Conservation (phyloP, 495 filamentous ascomycete species). For the Chaetomidium leptoderma region DNA sequence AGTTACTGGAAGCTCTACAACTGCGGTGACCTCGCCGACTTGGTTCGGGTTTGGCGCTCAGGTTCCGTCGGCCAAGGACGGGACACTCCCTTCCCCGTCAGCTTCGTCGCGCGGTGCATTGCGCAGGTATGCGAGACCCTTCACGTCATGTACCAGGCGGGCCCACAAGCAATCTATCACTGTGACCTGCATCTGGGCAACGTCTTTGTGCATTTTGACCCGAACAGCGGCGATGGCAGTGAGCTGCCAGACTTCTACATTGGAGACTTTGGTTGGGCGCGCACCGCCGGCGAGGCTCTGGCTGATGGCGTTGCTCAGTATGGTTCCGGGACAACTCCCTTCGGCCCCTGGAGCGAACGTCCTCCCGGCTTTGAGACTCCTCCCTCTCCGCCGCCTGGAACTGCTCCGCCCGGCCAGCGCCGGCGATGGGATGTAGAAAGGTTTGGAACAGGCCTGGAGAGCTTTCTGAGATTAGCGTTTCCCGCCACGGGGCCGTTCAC, state of each 20-base stretch:
- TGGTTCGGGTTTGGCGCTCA: not conserved
- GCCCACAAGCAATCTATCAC: constrained; percentile 9
- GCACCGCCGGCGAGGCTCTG: constrained; percentile 5
- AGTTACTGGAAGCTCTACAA: constrained; percentile 19
- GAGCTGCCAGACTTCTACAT: constrained; percentile 13
- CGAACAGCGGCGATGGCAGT: not conserved
- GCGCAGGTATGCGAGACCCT: constrained; percentile 14
- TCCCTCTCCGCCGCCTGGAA: not conserved
- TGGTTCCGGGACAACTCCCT: no score
- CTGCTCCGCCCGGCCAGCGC: not conserved
- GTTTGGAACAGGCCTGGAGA: not conserved
- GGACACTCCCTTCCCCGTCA: constrained; percentile 1
- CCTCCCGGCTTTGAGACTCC: not conserved
- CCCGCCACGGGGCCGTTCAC: not conserved
- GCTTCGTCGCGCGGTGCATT: constrained; percentile 6
- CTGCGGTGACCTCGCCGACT: not conserved
- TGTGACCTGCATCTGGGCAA: constrained; percentile 17
- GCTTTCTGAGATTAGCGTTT: not conserved
- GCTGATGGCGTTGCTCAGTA: not conserved
- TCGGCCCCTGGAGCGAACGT: not conserved
- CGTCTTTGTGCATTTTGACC: constrained; percentile 8
- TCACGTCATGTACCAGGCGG: constrained; percentile 17
- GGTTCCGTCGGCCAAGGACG: not conserved
- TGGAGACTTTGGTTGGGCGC: constrained; percentile 13
- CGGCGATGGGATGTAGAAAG: not conserved